phyloP scores from a whole-genome alignment of 495 filamentous ascomycete species.

The Podospora appendiculata region DNA sequence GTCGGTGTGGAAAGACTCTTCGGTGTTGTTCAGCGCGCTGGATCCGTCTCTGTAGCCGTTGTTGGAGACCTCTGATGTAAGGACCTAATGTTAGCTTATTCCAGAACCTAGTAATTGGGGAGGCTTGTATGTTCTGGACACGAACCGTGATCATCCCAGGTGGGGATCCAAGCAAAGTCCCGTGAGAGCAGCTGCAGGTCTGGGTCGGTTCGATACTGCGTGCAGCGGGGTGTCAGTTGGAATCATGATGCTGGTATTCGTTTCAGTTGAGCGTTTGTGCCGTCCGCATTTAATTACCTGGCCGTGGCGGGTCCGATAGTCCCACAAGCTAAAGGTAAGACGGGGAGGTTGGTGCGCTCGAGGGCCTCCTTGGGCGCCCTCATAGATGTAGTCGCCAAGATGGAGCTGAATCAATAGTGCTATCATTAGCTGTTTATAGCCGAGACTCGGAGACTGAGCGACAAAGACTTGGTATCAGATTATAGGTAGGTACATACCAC shows the following conservation, averaged over 20 bases:
- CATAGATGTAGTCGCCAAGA: constrained; percentile 63
- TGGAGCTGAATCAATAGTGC: constrained; percentile 20
- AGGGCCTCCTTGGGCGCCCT: constrained; percentile 43
- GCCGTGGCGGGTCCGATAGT: constrained; percentile 53
- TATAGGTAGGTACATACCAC: constrained; percentile 21
- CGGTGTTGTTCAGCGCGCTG: constrained; percentile 53
- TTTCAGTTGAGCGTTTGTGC: constrained; percentile 5
- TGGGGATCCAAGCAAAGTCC: constrained; percentile 54
- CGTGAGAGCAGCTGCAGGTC: constrained; percentile 49
- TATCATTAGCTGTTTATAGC: no score
- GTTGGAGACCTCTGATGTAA: constrained; percentile 47
- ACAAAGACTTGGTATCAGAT: not conserved
- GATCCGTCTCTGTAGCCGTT: constrained; percentile 52
- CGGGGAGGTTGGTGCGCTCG: constrained; percentile 15
- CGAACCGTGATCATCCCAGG: constrained; percentile 59
- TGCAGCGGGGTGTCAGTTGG: not conserved
- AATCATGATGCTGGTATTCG: not conserved
- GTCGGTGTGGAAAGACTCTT: constrained; percentile 50
- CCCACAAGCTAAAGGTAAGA: constrained; percentile 33
- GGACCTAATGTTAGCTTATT: no score
- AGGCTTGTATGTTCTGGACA: not conserved
- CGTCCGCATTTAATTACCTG: constrained; percentile 42
- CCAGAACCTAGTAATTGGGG: no score
- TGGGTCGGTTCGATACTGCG: constrained; percentile 19
- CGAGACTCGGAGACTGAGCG: not conserved